phyloP scores from a whole-genome alignment of 345 rosid genomes.

The Alliaria petiolata region DNA sequence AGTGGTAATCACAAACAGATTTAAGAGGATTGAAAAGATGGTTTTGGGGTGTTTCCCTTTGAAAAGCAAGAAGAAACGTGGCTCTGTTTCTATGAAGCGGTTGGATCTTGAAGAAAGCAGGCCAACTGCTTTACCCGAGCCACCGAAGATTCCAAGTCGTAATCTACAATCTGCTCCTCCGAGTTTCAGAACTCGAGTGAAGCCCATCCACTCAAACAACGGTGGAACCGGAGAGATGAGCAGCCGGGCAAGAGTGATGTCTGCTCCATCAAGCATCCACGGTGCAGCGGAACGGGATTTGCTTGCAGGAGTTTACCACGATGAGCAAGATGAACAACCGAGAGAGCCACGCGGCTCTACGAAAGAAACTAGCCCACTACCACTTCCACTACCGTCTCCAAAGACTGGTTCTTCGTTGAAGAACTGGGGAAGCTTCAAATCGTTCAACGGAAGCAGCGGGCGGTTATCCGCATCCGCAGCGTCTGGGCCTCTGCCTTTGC shows the following conservation, averaged over 20 bases:
- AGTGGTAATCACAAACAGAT: too few species aligned
- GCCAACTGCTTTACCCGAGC: slow-evolving; percentile 84
- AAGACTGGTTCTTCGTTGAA: slow-evolving; percentile 49
- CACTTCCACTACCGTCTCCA: slow-evolving; percentile 91
- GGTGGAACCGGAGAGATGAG: slow-evolving; percentile 24
- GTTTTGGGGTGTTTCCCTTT: slow-evolving; percentile 82
- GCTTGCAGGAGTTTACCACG: slow-evolving; percentile 49
- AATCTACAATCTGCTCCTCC: slow-evolving; percentile 90
- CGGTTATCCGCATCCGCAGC: slow-evolving; percentile 58
- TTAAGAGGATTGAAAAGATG: slow-evolving; percentile 22
- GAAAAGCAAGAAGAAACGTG: slow-evolving; percentile 79
- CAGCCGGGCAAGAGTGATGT: slow-evolving; percentile 56
- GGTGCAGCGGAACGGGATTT: slow-evolving; percentile 78
- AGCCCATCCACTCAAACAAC: slow-evolving; percentile 43
- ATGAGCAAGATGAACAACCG: slow-evolving; percentile 58
- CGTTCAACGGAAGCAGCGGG: slow-evolving; percentile 49
- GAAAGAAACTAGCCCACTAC: slow-evolving; percentile 64
- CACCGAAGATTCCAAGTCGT: slow-evolving; percentile 61
- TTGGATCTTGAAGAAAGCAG: slow-evolving; percentile 48
- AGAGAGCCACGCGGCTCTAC: slow-evolving; percentile 39
- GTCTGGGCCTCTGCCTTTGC: slow-evolving; percentile 86
- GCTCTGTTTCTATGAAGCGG: slow-evolving; percentile 41
- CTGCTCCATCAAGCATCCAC: slow-evolving; percentile 83
- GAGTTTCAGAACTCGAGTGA: slow-evolving; percentile 85
- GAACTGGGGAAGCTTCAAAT: slow-evolving; percentile 64